A percentile compares a stretch with the other conserved stretches of the same genome.
Evolutionary conservation across 768 basidiomycete species (phyloP).

Genomic region (Boletus bicolor): DNA sequence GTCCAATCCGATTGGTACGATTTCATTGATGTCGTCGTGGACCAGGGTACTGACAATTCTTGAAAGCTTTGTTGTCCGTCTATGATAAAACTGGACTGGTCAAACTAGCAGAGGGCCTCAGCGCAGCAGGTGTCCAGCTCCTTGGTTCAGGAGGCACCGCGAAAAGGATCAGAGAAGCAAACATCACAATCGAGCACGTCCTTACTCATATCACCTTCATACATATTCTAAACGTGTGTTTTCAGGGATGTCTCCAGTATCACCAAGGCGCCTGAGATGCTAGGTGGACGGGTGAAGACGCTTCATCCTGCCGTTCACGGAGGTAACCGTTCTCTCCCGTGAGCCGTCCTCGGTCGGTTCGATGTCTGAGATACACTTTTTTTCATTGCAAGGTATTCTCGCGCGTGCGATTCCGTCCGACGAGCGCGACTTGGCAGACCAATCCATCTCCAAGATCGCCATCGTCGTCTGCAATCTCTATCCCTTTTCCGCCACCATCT

Average conservation of each 20-base stretch:
- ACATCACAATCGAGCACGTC: conserved; percentile 84
- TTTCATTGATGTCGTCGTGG: not conserved
- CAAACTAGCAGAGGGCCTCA: conserved; percentile 84
- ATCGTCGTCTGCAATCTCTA: conserved; percentile 99
- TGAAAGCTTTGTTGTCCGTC: conserved; percentile 83
- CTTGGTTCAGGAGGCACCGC: conserved; percentile 97
- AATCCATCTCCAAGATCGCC: conserved; percentile 87
- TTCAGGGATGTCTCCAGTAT: conserved; percentile 93
- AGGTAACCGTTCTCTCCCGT: conserved; percentile 46
- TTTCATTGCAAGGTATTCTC: conserved; percentile 67
- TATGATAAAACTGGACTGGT: conserved; percentile 93
- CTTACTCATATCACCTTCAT: not conserved
- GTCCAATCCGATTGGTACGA: conserved; percentile 30
- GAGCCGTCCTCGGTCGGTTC: not conserved
- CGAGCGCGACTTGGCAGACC: conserved; percentile 76
- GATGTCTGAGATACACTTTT: conserved; percentile 3
- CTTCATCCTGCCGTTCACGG: conserved; percentile 98
- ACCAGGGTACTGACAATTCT: conserved; percentile 2
- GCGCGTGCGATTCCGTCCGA: conserved; percentile 91
- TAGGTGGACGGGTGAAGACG: conserved; percentile 97
- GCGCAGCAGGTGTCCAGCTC: conserved; percentile 76
- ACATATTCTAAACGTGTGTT: conserved; percentile 4
- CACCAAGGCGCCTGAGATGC: conserved; percentile 98
- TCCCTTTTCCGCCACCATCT: conserved; percentile 90
- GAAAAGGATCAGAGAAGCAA: conserved; percentile 93